A percentile compares a stretch with the other conserved stretches of the same genome.
Evolutionary conservation across 2,329 filamentous ascomycete genomes (phyloP).

Genomic region (Xylaria hypoxylon): DNA sequence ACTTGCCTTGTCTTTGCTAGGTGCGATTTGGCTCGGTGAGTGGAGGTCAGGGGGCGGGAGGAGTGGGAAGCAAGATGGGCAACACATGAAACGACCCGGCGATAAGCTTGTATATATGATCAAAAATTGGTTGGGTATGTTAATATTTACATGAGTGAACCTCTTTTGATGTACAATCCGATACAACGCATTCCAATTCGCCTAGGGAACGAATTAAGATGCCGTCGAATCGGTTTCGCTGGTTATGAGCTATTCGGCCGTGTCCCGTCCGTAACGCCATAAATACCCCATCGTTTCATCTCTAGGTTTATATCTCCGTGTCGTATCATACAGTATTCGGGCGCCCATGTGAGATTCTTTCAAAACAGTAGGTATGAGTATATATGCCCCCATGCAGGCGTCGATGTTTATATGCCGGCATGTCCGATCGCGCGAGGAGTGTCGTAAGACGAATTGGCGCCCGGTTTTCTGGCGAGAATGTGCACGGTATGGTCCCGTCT

Average conservation of each 20-base stretch:
- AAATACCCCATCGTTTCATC: background rate
- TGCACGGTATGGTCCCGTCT: background rate
- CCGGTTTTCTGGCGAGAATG: background rate
- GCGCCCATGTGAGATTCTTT: background rate
- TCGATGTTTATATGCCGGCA: background rate
- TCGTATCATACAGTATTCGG: constrained; percentile 24
- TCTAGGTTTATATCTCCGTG: too few relatives aligned
- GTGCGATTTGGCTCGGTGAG: background rate
- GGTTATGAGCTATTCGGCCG: background rate
- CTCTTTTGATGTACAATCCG: constrained; percentile 27
- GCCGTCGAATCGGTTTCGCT: constrained; percentile 1
- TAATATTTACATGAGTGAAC: constrained; percentile 25
- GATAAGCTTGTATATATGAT: constrained; percentile 14
- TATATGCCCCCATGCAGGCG: background rate
- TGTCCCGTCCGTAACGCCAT: constrained; percentile 25
- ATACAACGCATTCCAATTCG: constrained; percentile 4
- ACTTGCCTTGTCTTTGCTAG: constrained; percentile 63
- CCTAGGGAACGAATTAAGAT: background rate
- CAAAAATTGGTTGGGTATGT: constrained; percentile 12
- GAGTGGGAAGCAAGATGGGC: background rate
- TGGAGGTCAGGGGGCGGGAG: background rate
- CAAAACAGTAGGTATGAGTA: background rate
- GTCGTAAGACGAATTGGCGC: background rate
- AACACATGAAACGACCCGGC: background rate
- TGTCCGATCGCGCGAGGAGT: background rate